Evolutionary conservation across 1,284 basidiomycete species (phyloP).

Genomic region (Exobasidium cylindrosporum): DNA sequence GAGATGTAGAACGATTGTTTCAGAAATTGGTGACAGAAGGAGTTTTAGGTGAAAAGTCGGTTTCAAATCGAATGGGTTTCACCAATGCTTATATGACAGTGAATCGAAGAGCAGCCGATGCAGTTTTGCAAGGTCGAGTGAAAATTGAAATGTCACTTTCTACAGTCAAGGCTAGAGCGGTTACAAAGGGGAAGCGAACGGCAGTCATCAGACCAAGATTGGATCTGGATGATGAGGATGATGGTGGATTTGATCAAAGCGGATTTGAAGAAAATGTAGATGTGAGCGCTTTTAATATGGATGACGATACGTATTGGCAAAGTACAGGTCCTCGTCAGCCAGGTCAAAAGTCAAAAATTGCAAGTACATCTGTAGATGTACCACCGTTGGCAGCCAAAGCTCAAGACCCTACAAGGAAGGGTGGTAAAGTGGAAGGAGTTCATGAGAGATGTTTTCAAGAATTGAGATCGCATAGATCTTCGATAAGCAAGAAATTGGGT

Average conservation of each 20-base stretch:
- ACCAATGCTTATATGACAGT: slow-evolving; percentile 52
- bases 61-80: slow-evolving; percentile 53
- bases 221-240: slow-evolving; percentile 16
- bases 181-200: slow-evolving; percentile 11
- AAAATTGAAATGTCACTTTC: neutral
- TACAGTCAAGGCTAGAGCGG: neutral
- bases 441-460: slow-evolving; percentile 20
- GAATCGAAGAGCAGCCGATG: slow-evolving; percentile 17
- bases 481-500: slow-evolving; percentile 19
- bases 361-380: no score
- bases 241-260: slow-evolving; percentile 11
- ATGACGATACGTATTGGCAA: slow-evolving; percentile 10
- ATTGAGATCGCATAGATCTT: slow-evolving; percentile 19
- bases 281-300: slow-evolving; percentile 7
- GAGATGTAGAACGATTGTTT: slow-evolving; percentile 66
- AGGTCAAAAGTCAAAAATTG: neutral
- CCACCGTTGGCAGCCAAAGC: no score
- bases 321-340: neutral
- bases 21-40: slow-evolving; percentile 62
- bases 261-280: slow-evolving; percentile 21
- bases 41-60: slow-evolving; percentile 54
- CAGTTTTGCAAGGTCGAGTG: slow-evolving; percentile 5
- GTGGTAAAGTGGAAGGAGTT: slow-evolving; percentile 8
- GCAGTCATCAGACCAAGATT: slow-evolving; percentile 18
- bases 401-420: no score